Evolutionary conservation across 148 eudicot species (phyloP), one percentile per base, ranked within the genome.

Genomic region (Rhododendron henanense): DNA sequence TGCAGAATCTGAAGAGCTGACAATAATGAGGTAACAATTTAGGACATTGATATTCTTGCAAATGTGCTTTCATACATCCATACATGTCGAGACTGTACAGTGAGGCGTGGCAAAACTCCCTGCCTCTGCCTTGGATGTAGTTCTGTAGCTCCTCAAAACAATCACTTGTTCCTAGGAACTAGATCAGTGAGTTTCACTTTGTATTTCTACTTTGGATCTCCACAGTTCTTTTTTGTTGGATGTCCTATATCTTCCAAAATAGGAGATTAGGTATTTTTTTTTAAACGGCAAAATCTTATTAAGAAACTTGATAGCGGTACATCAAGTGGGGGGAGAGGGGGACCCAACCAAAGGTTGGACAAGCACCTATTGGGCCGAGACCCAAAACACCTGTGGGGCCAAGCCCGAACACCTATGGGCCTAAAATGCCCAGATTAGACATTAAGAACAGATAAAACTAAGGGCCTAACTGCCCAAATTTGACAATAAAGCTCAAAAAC

Each of bases 1-100:
- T 48, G 91, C 91, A 23, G 98, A 96, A 92, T 89, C 98, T 53
- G 93, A 94, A 89, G 98, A 96, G 88, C 91, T 96, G 88, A 90
- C 92, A 85, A 84, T 88, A 79, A 90, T 96, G 95, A 96, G 98
- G 98, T 96, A 87, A 87, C 67, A 21, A 59, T 37, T 44, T 85
- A 75, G 33, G 61, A 71, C 76, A n/a, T 21, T 9, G 51, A 33
- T 35, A n/a, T 18, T 33, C 15, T 8, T 81, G 63, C 33, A 21
- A 37, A 63, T 61, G 25, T 23, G 41, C 44, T 71, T 47, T 69
- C 53, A 53, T 39, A 37, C 53, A 15, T 37, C 4, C 14, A 7
- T 21, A 82, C 51, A 6, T 61, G 57, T 71, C 69, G 19, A 16
- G 69, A 69, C 28, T 16, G 55, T 84, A 33, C 0, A 28, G n/a